These are phyloP conservation scores for Vigna mungo DNA, from an alignment of 306 rosid species.

Conservation along the genomic window DNA sequence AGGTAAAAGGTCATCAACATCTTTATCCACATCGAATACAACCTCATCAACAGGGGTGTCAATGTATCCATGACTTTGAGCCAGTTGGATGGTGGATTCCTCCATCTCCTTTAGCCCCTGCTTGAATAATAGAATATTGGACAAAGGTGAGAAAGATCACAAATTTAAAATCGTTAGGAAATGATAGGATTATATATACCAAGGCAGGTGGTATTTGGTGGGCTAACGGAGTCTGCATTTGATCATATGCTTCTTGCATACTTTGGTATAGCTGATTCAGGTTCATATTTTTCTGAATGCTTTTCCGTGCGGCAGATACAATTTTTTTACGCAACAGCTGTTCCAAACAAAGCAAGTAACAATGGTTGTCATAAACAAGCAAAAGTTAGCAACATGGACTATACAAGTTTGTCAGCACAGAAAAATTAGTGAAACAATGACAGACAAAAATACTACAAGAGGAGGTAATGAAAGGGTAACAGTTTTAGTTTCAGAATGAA, in stretches of 20 bases:
- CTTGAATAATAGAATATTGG: slow-evolving; percentile 26
- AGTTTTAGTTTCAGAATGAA: neutral
- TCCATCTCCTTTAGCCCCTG: slow-evolving; percentile 82
- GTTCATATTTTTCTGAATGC: slow-evolving; percentile 65
- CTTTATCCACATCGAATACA: slow-evolving; percentile 75
- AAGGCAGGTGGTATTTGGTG: slow-evolving; percentile 67
- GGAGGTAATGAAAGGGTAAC: neutral
- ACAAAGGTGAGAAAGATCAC: slow-evolving; percentile 15
- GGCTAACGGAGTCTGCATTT: slow-evolving; percentile 84
- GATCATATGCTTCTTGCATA: slow-evolving; percentile 78
- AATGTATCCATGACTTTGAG: slow-evolving; percentile 69
- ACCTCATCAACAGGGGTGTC: slow-evolving; percentile 81
- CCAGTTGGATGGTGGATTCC: slow-evolving; percentile 73
- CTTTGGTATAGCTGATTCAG: slow-evolving; percentile 69
- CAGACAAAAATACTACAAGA: neutral
- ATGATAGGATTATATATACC: slow-evolving; percentile 53
- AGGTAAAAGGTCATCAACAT: slow-evolving; percentile 77
- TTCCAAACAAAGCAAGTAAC: slow-evolving; percentile 44
- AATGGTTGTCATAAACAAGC: neutral
- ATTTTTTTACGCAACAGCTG: slow-evolving; percentile 81
- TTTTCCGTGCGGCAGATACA: slow-evolving; percentile 67
- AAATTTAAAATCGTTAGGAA: slow-evolving; percentile 13
- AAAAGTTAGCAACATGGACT: slow-evolving; percentile 7
- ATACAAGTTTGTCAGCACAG: neutral
- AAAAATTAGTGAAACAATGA: slow-evolving; percentile 20